These are phyloP conservation scores for Saccharomycopsis crataegensis DNA, from an alignment of 1,139 yeast species.

Conservation along the genomic window DNA sequence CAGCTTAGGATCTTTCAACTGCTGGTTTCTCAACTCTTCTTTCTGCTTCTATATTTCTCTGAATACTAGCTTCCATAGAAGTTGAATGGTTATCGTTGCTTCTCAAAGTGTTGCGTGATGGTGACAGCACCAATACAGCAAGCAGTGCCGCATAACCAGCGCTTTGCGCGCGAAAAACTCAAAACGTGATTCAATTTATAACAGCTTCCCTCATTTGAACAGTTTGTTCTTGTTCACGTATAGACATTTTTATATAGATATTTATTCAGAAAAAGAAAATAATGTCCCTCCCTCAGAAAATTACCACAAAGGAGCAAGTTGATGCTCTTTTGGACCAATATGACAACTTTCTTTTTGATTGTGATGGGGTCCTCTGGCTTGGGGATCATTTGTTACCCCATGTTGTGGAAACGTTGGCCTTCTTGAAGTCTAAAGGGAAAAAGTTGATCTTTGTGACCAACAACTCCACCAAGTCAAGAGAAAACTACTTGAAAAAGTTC, in stretches of 20 bases:
- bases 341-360: constrained; percentile 84
- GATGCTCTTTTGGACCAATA: constrained; percentile 49
- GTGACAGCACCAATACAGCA: too few species aligned
- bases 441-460: constrained; percentile 85
- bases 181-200: not conserved
- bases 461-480: constrained; percentile 85
- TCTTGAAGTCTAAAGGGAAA: constrained; percentile 48
- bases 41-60: too few species aligned
- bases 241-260: not conserved
- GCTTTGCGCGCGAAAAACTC: not conserved
- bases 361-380: constrained; percentile 93
- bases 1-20: too few species aligned
- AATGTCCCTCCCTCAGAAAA: constrained; percentile 26
- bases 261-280: not conserved
- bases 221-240: not conserved
- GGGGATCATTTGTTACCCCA: constrained; percentile 70
- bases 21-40: too few species aligned
- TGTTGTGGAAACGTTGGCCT: constrained; percentile 56
- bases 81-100: too few species aligned
- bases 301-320: constrained; percentile 42
- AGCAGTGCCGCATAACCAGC: not conserved
- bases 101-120: too few species aligned
- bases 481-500: constrained; percentile 70
- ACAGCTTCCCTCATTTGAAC: not conserved
- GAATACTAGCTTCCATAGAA: too few species aligned